Evolutionary conservation across 129 eudicot genomes (phyloP).

Genomic region (Scalesia atractyloides): DNA sequence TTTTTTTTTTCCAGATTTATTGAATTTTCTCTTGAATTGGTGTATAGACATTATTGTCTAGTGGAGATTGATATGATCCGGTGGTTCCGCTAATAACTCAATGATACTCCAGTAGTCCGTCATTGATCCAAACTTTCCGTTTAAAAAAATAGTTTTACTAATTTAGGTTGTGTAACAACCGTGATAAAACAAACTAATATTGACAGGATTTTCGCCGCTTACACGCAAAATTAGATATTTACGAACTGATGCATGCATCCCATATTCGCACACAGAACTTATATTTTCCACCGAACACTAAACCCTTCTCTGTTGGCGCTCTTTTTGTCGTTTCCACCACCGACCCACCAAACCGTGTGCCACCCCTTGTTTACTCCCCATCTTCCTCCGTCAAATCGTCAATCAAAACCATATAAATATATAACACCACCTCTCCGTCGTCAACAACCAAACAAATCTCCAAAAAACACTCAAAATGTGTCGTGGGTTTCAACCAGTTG

Average conservation of each 20-base stretch:
- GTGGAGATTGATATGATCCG: no score
- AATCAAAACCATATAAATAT: conserved; percentile 13
- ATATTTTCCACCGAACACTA: background rate
- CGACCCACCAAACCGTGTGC: conserved; percentile 43
- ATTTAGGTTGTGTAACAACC: no score
- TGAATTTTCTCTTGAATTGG: no score
- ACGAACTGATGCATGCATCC: background rate
- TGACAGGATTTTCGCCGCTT: no score
- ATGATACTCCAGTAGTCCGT: no score
- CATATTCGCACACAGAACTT: background rate
- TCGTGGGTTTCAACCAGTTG: conserved; percentile 57
- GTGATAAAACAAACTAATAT: no score
- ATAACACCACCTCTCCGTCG: background rate
- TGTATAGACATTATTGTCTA: no score
- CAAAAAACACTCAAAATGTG: conserved; percentile 44
- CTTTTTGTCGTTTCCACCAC: background rate
- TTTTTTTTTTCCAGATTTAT: no score
- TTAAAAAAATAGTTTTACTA: no score
- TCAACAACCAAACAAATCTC: background rate
- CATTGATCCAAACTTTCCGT: no score
- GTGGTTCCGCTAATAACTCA: no score
- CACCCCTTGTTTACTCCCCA: conserved; percentile 31
- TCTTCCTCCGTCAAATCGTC: background rate
- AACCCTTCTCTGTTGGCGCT: background rate
- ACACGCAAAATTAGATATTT: no score